These are phyloP conservation scores for Boletellus ananas DNA, from an alignment of 768 basidiomycete genomes.

Conservation along the genomic window DNA sequence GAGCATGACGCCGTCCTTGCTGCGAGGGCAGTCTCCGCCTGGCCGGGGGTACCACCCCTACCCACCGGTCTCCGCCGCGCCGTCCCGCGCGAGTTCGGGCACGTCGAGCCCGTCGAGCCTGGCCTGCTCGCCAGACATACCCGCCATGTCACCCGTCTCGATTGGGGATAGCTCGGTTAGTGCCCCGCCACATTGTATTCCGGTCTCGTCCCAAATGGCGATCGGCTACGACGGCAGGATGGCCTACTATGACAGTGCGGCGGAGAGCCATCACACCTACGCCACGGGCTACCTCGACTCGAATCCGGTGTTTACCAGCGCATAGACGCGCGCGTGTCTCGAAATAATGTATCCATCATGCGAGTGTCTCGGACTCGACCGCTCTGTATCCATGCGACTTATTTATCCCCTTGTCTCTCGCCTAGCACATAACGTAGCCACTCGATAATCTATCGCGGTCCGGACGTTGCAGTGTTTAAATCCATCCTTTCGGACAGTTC, in stretches of 20 bases:
- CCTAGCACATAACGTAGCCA: constrained; percentile 9
- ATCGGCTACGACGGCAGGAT: constrained; percentile 23
- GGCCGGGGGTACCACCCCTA: constrained; percentile 59
- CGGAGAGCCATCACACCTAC: constrained; percentile 24
- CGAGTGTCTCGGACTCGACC: constrained; percentile 15
- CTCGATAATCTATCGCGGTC: constrained; percentile 16
- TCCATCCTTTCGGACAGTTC: too few species aligned
- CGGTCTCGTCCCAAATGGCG: constrained; percentile 15
- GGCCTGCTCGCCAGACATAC: constrained; percentile 27
- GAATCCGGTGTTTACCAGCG: constrained; percentile 19
- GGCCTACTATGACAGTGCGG: constrained; percentile 25
- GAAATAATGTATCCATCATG: constrained; percentile 20
- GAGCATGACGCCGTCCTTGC: constrained; percentile 70
- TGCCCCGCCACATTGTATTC: constrained; percentile 22
- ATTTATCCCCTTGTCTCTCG: constrained; percentile 18
- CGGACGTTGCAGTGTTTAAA: background rate
- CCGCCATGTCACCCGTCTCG: constrained; percentile 20
- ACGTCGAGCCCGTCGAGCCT: constrained; percentile 31
- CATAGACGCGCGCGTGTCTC: constrained; percentile 11
- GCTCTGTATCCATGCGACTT: constrained; percentile 25
- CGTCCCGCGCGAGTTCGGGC: constrained; percentile 29
- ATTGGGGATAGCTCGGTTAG: constrained; percentile 10
- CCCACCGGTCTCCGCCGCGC: constrained; percentile 26
- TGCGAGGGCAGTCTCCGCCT: constrained; percentile 45
- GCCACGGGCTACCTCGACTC: constrained; percentile 21